These are phyloP conservation scores for Hibiscus mutabilis DNA, from an alignment of 345 rosid genomes.

Conservation along the genomic window DNA sequence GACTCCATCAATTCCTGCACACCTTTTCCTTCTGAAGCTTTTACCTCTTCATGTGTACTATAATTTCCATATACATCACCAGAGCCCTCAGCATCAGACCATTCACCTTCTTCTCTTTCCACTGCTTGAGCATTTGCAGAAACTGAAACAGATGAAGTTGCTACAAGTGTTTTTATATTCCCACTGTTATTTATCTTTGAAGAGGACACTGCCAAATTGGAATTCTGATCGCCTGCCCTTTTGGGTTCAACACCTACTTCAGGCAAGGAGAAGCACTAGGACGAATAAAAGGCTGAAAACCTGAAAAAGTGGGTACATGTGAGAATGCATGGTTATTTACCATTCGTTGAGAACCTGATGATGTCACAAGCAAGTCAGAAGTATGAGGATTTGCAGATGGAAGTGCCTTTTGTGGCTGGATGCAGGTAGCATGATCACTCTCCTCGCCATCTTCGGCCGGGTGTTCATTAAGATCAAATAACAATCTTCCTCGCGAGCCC, in stretches of 20 bases:
- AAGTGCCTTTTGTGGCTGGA: conserved; percentile 50
- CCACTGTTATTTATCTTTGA: conserved; percentile 27
- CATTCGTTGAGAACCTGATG: conserved; percentile 40
- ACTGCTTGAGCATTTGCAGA: conserved; percentile 26
- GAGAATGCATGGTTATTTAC: conserved; percentile 54
- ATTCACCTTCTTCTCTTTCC: conserved; percentile 98
- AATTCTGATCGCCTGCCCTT: conserved; percentile 27
- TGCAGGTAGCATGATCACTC: conserved; percentile 35
- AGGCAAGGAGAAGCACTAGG: conserved; percentile 23
- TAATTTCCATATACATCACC: conserved; percentile 24
- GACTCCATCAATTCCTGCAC: conserved; percentile 21
- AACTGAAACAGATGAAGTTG: conserved; percentile 24
- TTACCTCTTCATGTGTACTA: conserved; percentile 26
- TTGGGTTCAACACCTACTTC: conserved; percentile 36
- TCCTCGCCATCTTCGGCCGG: conserved; percentile 72
- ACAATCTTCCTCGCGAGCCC: conserved; percentile 76
- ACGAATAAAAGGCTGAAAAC: conserved; percentile 89
- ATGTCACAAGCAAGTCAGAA: conserved; percentile 42
- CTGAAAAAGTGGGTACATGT: conserved; percentile 68
- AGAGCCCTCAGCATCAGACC: conserved; percentile 65
- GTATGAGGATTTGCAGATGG: conserved; percentile 36
- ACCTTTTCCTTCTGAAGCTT: conserved; percentile 30
- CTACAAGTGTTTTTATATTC: conserved; percentile 25
- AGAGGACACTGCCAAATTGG: conserved; percentile 25
- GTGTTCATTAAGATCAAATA: conserved; percentile 98